Evolutionary conservation across 2,329 filamentous ascomycete species (phyloP), one percentile per base, ranked within the genome.

Genomic region (Cyphellophora europaea): DNA sequence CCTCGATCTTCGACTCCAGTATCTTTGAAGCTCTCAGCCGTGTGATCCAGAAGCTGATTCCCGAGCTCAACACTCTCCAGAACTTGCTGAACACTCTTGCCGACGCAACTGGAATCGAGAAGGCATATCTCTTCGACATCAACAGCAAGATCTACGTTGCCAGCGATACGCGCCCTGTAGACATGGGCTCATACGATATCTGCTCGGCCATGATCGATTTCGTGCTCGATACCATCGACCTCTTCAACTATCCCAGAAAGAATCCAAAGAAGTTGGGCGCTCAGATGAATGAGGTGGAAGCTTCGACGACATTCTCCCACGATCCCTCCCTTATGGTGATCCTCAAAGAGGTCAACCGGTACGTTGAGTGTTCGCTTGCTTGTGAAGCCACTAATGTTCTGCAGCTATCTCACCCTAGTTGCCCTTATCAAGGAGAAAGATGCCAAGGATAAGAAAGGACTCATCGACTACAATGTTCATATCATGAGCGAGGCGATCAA

Each of bases 181-280:
- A 96, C 53, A 91, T 95, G 71, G 82, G 84, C 27, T 89, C 84
- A 56, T 98, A 98, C 58, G 91, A 96, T 63, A 93, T 96, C 53
- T 98, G 91, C 64, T 93, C 86, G 32, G 91, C 98, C 56, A 96
- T 94, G 56, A 95, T 98, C 49, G 91, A 98, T 57, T 87, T 96
- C 41, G 93, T 98, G 43, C 89, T 96, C 39, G 91, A 98, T 56
- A 82, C 96, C 35, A 91, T 86, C 17, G 89, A 96, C 55, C 81
- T 98, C 25, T 98, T 95, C 54, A 89, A 88, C 30, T 96, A 55
- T 8, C 40, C 39, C 14, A 40, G 49, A 30, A 40, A 33, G 19
- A 48, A 52, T 13, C 48, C 57, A 27, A 53, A 57, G 52, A 32
- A 54, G 33, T 49, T 57, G 32, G 62, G 61, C 1, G 58, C 62